phyloP scores from a whole-genome alignment of 179 eudicot genomes.

The Amaranthus tricolor region DNA sequence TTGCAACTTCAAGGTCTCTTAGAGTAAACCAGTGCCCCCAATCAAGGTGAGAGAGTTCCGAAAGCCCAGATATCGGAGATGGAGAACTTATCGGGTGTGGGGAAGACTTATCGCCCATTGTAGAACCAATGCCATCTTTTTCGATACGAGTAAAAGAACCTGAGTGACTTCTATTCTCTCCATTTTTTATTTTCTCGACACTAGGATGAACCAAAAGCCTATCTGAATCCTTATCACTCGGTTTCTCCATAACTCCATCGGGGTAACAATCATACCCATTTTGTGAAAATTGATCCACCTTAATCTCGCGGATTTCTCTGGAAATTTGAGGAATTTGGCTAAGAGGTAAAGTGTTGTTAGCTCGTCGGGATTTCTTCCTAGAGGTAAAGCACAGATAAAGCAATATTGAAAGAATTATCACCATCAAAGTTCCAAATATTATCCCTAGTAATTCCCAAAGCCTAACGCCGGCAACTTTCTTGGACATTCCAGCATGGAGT shows the following conservation, averaged over 20 bases:
- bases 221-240: constrained; percentile 53
- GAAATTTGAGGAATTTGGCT: constrained; percentile 58
- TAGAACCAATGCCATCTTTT: constrained; percentile 43
- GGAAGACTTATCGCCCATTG: constrained; percentile 41
- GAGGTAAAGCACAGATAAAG: constrained; percentile 52
- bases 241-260: constrained; percentile 36
- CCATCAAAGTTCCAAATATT: constrained; percentile 50
- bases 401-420: constrained; percentile 50
- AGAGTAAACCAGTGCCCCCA: constrained; percentile 95
- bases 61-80: constrained; percentile 71
- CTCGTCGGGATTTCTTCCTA: constrained; percentile 49
- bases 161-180: constrained; percentile 40
- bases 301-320: constrained; percentile 67
- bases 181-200: constrained; percentile 45
- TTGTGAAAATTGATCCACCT: constrained; percentile 52
- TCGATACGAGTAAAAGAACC: constrained; percentile 51
- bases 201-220: constrained; percentile 43
- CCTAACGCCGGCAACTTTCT: constrained; percentile 60
- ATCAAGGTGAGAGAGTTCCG: constrained; percentile 69
- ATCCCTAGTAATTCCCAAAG: constrained; percentile 73
- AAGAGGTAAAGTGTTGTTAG: constrained; percentile 44
- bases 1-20: constrained; percentile 71
- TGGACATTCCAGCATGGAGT: constrained; percentile 53
- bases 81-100: constrained; percentile 36
- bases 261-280: constrained; percentile 23